Evolutionary conservation across 2,329 filamentous ascomycete genomes (phyloP).

Genomic region (Colletotrichum chlorophyti): DNA sequence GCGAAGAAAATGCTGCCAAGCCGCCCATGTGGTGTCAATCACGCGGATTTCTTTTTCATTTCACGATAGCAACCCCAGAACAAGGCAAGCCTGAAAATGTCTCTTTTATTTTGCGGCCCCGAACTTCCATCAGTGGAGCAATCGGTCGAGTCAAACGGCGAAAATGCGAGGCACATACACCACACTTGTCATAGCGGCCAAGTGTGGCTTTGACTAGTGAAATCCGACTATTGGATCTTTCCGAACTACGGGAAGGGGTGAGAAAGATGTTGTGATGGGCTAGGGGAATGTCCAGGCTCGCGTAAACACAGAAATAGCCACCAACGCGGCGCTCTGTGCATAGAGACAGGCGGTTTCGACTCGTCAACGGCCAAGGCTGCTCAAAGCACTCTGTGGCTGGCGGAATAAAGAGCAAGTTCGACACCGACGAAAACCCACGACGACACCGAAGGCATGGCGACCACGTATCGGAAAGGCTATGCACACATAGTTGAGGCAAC

Average conservation of each 20-base stretch:
- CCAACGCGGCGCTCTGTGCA: background rate
- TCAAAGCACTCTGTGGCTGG: background rate
- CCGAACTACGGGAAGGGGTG: background rate
- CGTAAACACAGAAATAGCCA: background rate
- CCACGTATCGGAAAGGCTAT: no score
- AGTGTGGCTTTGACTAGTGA: conserved; percentile 24
- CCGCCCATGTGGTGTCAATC: conserved; percentile 2
- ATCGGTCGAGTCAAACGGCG: background rate
- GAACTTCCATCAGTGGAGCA: background rate
- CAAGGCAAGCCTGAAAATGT: no score
- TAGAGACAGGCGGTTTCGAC: background rate
- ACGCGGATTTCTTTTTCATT: background rate
- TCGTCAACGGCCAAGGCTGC: background rate
- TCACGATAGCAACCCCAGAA: no score
- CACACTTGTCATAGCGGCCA: conserved; percentile 9
- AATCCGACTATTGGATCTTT: conserved; percentile 15
- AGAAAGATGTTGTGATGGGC: background rate
- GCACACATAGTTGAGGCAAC: no score
- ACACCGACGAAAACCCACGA: no score
- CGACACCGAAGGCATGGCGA: no score
- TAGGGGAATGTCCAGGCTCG: conserved; percentile 1
- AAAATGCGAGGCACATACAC: background rate
- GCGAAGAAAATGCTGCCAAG: conserved; percentile 5
- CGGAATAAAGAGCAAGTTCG: background rate
- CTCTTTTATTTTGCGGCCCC: no score